Base-by-base conservation (phyloP, 352 stramenopile genomes). In the Phytophthora lateralis region DNA sequence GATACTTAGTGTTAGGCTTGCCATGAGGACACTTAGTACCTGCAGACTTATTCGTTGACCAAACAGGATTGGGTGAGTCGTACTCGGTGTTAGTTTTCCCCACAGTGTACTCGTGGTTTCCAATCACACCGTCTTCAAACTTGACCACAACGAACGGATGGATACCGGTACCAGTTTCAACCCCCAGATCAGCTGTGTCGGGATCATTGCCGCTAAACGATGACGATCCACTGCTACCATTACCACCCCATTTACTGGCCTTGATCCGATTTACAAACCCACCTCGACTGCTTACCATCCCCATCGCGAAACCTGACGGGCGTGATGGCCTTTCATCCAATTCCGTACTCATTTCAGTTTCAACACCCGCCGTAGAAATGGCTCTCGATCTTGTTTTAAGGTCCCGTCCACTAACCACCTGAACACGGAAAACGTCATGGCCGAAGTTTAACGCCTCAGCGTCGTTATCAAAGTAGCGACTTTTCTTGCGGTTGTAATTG, bases 81-180 rank as follows among this genome's bases (percentile, higher is more conserved):
- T 96, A 96, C 57, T 96, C 87, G 0, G 87, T 96, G 60, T 96
- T 96, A 1, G 87, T 96, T 63, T 85, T 87, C 6, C 87, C 87
- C 15, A 96, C 80, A 2, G 82, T 62, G 21, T 73, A 79, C 37
- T 91, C 85, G 6, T 80, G 69, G 17, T 76, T 80, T 30, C 67
- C 80, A 55, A 58, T 66, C 15, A 77, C 60, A 39, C 74, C 69
- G 24, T 90, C 78, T 20, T 78, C 83, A 49, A 79, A 86, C 38
- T 89, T 90, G 27, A 93, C 76, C 9, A 93, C 72, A 6, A 90
- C 84, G 39, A 92, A 95, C 7, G 85, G 57, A 43, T 90, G 82
- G 7, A 93, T 38, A 14, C 54, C 41, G 0, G 45, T 70, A 14
- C 15, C 66, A 14, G 38, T 43, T 29, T 77, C 66, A 20, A 39